Evolutionary conservation across 2,329 filamentous ascomycete species (phyloP).

Genomic region (Magnaporthiopsis incrustans): DNA sequence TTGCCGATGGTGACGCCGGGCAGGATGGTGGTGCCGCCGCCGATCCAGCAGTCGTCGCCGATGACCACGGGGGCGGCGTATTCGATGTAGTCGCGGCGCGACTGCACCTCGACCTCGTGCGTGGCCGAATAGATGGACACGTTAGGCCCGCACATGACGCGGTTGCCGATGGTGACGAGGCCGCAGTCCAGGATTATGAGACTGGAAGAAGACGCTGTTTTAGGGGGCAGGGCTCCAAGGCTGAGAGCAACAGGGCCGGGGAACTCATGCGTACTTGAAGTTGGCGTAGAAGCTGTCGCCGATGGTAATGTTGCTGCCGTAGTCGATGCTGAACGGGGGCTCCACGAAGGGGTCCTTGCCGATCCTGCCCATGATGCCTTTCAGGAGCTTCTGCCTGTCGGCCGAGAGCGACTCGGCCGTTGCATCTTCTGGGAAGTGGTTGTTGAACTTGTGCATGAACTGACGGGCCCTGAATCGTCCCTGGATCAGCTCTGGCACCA

Average conservation of each 20-base stretch:
- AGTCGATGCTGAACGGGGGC: constrained; percentile 54
- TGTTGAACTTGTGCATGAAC: constrained; percentile 53
- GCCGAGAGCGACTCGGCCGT: constrained; percentile 28
- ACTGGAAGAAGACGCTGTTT: too few relatives aligned
- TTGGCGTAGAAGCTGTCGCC: constrained; percentile 58
- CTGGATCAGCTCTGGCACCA: constrained; percentile 37
- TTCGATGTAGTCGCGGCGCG: constrained; percentile 37
- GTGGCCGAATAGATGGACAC: constrained; percentile 64
- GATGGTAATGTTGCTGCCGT: constrained; percentile 56
- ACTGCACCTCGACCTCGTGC: constrained; percentile 57
- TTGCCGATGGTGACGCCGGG: constrained; percentile 45
- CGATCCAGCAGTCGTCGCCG: constrained; percentile 48
- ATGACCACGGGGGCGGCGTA: constrained; percentile 39
- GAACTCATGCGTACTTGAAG: constrained; percentile 33
- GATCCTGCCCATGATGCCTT: constrained; percentile 38
- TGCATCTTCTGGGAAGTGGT: constrained; percentile 44
- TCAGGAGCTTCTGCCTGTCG: constrained; percentile 37
- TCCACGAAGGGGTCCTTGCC: constrained; percentile 50
- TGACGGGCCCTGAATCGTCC: constrained; percentile 46
- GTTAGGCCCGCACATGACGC: constrained; percentile 64
- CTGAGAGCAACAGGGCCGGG: neutral
- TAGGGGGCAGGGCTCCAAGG: neutral
- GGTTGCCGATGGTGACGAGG: constrained; percentile 60
- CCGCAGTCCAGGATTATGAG: constrained; percentile 17
- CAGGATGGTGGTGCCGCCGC: constrained; percentile 39